These are phyloP conservation scores for Apiospora arundinis DNA, from an alignment of 2,329 filamentous ascomycete genomes.

Conservation along the genomic window DNA sequence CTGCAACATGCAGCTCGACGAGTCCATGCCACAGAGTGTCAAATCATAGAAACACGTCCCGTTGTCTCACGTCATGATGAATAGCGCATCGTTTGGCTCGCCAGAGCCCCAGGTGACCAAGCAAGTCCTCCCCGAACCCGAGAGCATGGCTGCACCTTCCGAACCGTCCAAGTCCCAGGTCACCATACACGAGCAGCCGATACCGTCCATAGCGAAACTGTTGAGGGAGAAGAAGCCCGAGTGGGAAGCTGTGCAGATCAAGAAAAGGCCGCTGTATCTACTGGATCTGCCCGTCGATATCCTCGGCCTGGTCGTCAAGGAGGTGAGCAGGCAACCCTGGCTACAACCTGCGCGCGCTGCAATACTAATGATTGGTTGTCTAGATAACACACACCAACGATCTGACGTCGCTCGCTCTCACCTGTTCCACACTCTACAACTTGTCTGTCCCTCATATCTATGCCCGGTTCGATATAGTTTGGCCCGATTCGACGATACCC, in stretches of 20 bases:
- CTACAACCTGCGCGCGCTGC: conserved; percentile 18
- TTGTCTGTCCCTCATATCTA: conserved; percentile 82
- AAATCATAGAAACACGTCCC: neutral
- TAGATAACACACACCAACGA: conserved; percentile 84
- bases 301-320: conserved; percentile 78
- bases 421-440: conserved; percentile 77
- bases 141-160: conserved; percentile 4
- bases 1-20: conserved; percentile 19
- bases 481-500: conserved; percentile 74
- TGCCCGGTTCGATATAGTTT: conserved; percentile 85
- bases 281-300: conserved; percentile 81
- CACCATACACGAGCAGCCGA: conserved; percentile 30
- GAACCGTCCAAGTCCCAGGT: conserved; percentile 32
- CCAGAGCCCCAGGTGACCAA: conserved; percentile 11
- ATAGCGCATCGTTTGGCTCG: conserved; percentile 5
- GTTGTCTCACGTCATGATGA: conserved; percentile 13
- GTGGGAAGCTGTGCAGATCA: conserved; percentile 68
- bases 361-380: conserved; percentile 24
- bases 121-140: conserved; percentile 1
- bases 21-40: conserved; percentile 7
- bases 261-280: conserved; percentile 65
- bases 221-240: conserved; percentile 68
- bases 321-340: conserved; percentile 56
- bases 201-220: conserved; percentile 45
- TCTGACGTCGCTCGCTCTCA: conserved; percentile 76